phyloP scores from a whole-genome alignment of 2,329 filamentous ascomycete species.

The Akanthomyces muscarius region DNA sequence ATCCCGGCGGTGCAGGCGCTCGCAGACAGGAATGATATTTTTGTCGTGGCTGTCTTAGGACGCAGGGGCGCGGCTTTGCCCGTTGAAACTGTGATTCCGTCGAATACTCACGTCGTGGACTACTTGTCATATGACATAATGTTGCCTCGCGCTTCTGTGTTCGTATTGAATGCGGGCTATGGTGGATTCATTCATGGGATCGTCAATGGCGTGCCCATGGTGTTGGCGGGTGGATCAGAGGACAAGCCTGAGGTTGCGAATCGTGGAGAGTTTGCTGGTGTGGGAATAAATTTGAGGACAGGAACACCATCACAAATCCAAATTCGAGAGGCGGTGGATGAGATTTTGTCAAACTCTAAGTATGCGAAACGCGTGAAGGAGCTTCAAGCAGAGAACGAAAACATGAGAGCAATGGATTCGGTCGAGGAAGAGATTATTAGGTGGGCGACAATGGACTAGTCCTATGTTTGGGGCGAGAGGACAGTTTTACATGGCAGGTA shows the following conservation, averaged over 20 bases:
- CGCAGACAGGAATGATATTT: conserved; percentile 35
- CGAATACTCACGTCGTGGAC: conserved; percentile 42
- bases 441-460: neutral
- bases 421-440: neutral
- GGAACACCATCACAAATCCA: neutral
- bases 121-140: conserved; percentile 47
- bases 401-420: conserved; percentile 8
- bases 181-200: conserved; percentile 25
- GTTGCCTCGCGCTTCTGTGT: conserved; percentile 40
- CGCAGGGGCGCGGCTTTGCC: conserved; percentile 24
- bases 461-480: no score
- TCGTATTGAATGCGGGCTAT: conserved; percentile 47
- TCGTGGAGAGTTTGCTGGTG: conserved; percentile 9
- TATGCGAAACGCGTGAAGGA: conserved; percentile 1
- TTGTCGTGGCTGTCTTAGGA: conserved; percentile 33
- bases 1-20: conserved; percentile 43
- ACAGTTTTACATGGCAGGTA: no score
- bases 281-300: conserved; percentile 4
- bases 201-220: conserved; percentile 12
- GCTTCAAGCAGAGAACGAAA: conserved; percentile 1
- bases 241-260: conserved; percentile 14
- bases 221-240: conserved; percentile 4
- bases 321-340: neutral
- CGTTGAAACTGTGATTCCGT: conserved; percentile 29
- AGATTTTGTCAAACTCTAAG: neutral